Evolutionary conservation across 2,329 filamentous ascomycete species (phyloP).

Genomic region (Ophiostoma sp.): DNA sequence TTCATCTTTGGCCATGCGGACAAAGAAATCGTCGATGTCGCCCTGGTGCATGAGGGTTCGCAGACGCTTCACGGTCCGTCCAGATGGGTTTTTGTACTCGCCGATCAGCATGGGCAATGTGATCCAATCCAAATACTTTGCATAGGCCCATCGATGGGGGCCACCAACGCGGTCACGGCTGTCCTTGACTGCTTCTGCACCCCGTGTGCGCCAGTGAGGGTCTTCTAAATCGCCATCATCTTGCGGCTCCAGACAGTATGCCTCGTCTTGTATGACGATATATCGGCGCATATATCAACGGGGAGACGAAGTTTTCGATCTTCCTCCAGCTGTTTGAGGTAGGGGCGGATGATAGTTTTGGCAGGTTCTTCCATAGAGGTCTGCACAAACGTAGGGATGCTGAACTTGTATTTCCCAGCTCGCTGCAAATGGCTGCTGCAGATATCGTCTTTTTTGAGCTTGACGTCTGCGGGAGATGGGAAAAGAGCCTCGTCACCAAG

Average conservation of each 20-base stretch:
- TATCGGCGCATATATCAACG: neutral
- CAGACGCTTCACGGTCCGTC: neutral
- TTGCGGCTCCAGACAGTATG: neutral
- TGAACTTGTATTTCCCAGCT: no score
- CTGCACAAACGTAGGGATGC: neutral
- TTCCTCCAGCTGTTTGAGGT: neutral
- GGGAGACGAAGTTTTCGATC: neutral
- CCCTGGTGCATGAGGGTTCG: neutral
- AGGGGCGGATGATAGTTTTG: neutral
- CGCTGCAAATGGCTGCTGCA: no score
- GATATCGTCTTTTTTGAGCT: neutral
- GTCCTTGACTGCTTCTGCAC: neutral
- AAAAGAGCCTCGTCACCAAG: neutral
- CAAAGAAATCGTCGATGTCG: neutral
- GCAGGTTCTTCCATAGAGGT: neutral
- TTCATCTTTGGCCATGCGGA: no score
- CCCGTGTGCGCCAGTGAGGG: neutral
- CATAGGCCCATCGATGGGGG: neutral
- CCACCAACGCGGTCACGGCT: neutral
- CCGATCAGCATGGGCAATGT: neutral
- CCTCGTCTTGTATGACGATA: neutral
- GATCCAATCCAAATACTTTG: neutral
- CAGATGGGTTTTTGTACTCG: neutral
- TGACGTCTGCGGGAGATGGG: neutral
- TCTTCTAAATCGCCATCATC: neutral